These are phyloP conservation scores for Glutinoglossum americanum DNA, from an alignment of 495 filamentous ascomycete genomes.

Conservation along the genomic window DNA sequence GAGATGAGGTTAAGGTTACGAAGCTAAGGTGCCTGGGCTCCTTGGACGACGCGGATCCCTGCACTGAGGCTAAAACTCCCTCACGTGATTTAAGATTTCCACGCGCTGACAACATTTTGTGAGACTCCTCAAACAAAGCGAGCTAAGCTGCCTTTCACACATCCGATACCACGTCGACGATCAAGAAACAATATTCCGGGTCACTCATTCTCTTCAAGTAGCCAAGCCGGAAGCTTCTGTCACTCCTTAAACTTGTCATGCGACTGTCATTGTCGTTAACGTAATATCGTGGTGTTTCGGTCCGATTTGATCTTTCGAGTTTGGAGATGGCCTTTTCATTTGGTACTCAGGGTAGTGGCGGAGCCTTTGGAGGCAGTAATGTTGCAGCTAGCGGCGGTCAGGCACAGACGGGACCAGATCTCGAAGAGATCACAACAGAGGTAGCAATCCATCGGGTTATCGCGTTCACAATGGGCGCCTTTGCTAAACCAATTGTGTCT, in stretches of 20 bases:
- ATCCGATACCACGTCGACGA: neutral
- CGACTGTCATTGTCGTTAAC: neutral
- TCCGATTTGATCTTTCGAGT: neutral
- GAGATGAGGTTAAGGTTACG: neutral
- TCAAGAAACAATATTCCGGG: neutral
- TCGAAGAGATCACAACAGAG: constrained; percentile 39
- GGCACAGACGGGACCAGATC: constrained; percentile 29
- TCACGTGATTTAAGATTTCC: neutral
- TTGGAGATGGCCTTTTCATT: neutral
- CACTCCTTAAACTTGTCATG: neutral
- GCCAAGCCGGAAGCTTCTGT: neutral
- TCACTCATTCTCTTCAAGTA: neutral
- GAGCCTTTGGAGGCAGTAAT: constrained; percentile 18
- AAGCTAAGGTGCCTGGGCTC: neutral
- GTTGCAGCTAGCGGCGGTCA: constrained; percentile 5
- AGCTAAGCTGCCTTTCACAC: neutral
- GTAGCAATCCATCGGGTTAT: constrained; percentile 13
- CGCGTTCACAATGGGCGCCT: constrained; percentile 7
- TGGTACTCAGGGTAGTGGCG: neutral
- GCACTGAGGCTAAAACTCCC: neutral
- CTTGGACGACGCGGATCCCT: neutral
- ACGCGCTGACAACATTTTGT: too few relatives aligned
- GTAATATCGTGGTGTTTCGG: neutral
- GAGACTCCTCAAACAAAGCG: neutral
- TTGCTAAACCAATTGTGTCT: neutral